phyloP scores from a whole-genome alignment of 1,284 basidiomycete genomes.

The Malassezia cuniculi region DNA sequence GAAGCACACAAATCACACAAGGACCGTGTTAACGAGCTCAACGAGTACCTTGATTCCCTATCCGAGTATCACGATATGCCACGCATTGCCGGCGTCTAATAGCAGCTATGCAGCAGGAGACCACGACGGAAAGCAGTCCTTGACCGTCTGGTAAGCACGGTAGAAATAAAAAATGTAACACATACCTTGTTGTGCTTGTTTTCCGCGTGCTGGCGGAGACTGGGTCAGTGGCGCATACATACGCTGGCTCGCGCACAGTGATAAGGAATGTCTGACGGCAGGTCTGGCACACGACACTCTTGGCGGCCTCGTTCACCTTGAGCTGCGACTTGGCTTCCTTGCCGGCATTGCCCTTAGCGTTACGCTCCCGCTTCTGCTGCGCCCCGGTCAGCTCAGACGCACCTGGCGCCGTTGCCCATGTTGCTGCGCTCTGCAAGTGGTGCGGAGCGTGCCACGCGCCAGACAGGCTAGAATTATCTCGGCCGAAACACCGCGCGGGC shows the following conservation, averaged over 20 bases:
- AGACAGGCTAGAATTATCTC: not conserved
- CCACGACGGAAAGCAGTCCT: conserved; percentile 16
- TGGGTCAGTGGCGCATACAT: conserved; percentile 9
- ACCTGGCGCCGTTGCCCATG: conserved; percentile 38
- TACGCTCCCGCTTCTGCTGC: conserved; percentile 42
- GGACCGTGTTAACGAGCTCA: conserved; percentile 75
- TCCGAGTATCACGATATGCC: conserved; percentile 89
- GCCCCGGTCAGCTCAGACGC: conserved; percentile 20
- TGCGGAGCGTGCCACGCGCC: not conserved
- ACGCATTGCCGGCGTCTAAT: too few relatives aligned
- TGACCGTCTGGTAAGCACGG: conserved; percentile 4
- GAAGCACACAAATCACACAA: conserved; percentile 80
- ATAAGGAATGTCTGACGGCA: conserved; percentile 49
- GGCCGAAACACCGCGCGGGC: not conserved
- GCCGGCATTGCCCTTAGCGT: conserved; percentile 27
- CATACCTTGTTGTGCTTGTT: conserved; percentile 35
- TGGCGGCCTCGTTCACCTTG: conserved; percentile 46
- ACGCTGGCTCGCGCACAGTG: conserved; percentile 47
- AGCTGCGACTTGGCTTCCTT: conserved; percentile 37
- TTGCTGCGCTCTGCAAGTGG: not conserved
- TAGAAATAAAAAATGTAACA: too few relatives aligned
- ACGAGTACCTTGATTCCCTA: conserved; percentile 70
- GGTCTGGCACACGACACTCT: conserved; percentile 47
- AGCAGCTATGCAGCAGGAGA: conserved; percentile 3
- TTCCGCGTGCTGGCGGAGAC: conserved; percentile 27